These are phyloP conservation scores for Fremontodendron californicum DNA, from an alignment of 345 rosid genomes.

Conservation along the genomic window DNA sequence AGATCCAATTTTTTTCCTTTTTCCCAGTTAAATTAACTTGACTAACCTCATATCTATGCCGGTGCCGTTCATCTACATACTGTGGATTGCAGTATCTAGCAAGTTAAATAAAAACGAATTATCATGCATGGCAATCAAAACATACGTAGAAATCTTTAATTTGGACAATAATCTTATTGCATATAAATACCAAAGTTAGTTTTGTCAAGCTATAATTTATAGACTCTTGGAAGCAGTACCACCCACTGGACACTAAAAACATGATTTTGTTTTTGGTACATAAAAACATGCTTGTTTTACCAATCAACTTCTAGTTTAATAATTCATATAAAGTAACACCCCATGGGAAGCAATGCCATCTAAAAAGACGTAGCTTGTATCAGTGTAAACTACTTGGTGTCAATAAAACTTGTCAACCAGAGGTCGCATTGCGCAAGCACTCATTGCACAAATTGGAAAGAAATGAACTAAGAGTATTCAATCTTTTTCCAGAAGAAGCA, in stretches of 20 bases:
- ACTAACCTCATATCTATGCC: conserved; percentile 93
- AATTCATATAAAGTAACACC: not conserved
- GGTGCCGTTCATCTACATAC: conserved; percentile 77
- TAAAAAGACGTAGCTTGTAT: not conserved
- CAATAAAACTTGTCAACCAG: not conserved
- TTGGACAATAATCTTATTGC: not conserved
- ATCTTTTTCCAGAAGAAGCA: not conserved
- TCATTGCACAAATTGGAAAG: conserved; percentile 8
- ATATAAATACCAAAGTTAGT: not conserved
- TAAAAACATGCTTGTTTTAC: not conserved
- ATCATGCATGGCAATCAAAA: not conserved
- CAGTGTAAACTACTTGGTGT: not conserved
- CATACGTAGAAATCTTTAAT: not conserved
- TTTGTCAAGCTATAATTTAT: not conserved
- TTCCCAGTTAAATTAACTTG: conserved; percentile 16
- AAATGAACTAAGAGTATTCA: not conserved
- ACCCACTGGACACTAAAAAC: not conserved
- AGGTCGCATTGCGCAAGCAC: conserved; percentile 2
- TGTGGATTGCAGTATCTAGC: conserved; percentile 60
- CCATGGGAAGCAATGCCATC: not conserved
- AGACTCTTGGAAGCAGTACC: not conserved
- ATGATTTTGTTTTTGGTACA: too few relatives aligned
- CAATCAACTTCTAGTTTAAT: not conserved
- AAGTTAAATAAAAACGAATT: conserved; percentile 12
- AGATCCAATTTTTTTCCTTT: not conserved